Base-by-base conservation (phyloP, 495 filamentous ascomycete species). In the Oleoguttula mirabilis region DNA sequence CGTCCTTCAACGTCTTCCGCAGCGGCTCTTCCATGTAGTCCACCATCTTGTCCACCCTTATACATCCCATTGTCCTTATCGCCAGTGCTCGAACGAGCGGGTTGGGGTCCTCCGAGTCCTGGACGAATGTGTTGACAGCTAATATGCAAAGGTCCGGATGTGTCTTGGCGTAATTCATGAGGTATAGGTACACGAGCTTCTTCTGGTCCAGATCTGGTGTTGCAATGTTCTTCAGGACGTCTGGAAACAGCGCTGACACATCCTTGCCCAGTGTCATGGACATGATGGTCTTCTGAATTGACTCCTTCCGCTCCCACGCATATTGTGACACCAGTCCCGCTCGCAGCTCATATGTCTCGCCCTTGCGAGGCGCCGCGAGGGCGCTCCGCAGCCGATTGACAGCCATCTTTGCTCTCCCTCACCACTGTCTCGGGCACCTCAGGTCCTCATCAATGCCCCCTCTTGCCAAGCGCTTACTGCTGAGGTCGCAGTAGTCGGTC, bases 141-240 rank as follows among this genome's bases (percentile, higher is more conserved):
- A 99, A 77, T 63, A 99, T 99, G 65, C 90, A 99, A 25, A 99
- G 80, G 58, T 99, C 90, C 12, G 90, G 90, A 62, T 99, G 90
- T 37, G 92, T 94, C 73, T 99, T 99, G 55, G 90, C 90, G 64
- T 99, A 99, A 65, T 99, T 99, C 88, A 99, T 99, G 24, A 99
- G 67, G 59, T 99, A 99, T 21, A 99, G 72, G 60, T 99, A 99
- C 10, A 99, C 90, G 50, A 99, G 80, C 69, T 99, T 99, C 73
- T 99, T 99, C 70, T 99, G 90, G 60, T 96, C 90, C 43, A 99
- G 66, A 61, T 99, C 90, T 21, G 65, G 67, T 5, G 90, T 96
- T 32, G 92, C 88, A 64, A 99, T 96, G 53, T 99, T 99, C 69
- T 99, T 99, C 45, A 99, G 74, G 10, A 99, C 88, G 56, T 99